A percentile compares a stretch with the other conserved stretches of the same genome.
Evolutionary conservation across 2,329 filamentous ascomycete species (phyloP).

Genomic region (Apiospora aurea): DNA sequence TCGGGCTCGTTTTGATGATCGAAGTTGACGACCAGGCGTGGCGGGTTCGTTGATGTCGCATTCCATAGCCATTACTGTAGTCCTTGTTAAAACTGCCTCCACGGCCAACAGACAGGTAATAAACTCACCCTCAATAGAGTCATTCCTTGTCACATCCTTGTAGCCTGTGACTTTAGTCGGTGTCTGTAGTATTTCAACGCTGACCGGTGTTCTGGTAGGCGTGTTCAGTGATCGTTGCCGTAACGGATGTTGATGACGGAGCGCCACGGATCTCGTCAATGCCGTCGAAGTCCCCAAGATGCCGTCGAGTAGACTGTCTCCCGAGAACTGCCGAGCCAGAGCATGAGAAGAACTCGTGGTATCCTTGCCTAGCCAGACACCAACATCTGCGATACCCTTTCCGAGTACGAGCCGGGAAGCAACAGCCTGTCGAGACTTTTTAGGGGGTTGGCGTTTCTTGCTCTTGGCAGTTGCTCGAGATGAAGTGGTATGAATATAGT

Average conservation of each 20-base stretch:
- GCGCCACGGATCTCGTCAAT: background rate
- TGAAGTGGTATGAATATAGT: background rate
- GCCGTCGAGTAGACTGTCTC: background rate
- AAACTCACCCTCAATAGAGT: background rate
- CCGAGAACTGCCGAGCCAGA: background rate
- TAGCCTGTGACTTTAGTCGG: background rate
- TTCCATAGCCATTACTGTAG: background rate
- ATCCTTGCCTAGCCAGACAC: background rate
- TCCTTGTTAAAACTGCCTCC: background rate
- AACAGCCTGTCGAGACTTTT: background rate
- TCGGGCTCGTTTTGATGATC: background rate
- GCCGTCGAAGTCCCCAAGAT: background rate
- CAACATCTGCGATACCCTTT: background rate
- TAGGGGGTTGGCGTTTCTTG: background rate
- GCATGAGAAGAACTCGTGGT: background rate
- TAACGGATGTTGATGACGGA: background rate
- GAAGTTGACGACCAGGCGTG: background rate
- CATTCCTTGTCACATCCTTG: background rate
- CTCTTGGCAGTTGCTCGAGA: background rate
- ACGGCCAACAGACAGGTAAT: background rate
- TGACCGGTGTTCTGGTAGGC: background rate
- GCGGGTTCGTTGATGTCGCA: background rate
- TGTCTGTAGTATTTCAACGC: background rate
- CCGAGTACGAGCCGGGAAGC: slow-evolving; percentile 1
- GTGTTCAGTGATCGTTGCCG: background rate